Evolutionary conservation across 352 stramenopile genomes (phyloP).

Genomic region (Phytophthora constricta): DNA sequence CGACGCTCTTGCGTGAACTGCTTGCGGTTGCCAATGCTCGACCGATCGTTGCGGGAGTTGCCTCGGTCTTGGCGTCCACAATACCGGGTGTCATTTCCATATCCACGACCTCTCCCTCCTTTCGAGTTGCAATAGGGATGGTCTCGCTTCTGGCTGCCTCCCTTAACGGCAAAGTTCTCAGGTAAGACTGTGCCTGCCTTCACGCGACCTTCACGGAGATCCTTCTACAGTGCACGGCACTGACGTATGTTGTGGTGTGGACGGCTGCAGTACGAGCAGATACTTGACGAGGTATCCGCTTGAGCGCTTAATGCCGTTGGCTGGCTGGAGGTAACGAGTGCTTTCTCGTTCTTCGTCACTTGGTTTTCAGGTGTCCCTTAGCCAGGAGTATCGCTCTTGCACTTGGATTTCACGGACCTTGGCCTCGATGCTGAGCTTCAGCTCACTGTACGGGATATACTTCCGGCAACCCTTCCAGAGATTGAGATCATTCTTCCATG

Average conservation of each 20-base stretch:
- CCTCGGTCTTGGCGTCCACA: background rate
- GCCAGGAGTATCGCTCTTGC: background rate
- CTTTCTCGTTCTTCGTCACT: background rate
- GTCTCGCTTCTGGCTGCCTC: constrained; percentile 1
- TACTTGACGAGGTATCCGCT: background rate
- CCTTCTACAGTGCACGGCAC: constrained; percentile 40
- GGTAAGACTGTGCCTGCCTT: constrained; percentile 7
- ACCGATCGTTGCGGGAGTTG: background rate
- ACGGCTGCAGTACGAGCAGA: background rate
- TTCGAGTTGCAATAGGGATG: constrained; percentile 7
- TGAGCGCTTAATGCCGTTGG: background rate
- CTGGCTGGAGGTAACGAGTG: background rate
- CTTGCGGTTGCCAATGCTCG: constrained; percentile 2
- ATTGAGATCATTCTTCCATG: background rate
- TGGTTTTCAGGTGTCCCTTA: background rate
- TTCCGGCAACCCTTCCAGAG: constrained; percentile 32
- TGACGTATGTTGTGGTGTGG: constrained; percentile 6
- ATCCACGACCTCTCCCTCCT: background rate
- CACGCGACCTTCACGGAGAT: constrained; percentile 7
- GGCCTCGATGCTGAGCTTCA: constrained; percentile 8
- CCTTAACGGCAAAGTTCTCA: constrained; percentile 12
- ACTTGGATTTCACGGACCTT: constrained; percentile 8
- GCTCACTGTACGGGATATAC: constrained; percentile 1
- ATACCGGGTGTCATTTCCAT: background rate
- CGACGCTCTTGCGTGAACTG: constrained; percentile 5